Evolutionary conservation across 768 basidiomycete genomes (phyloP).

Genomic region (Xerocomus spinulosus): DNA sequence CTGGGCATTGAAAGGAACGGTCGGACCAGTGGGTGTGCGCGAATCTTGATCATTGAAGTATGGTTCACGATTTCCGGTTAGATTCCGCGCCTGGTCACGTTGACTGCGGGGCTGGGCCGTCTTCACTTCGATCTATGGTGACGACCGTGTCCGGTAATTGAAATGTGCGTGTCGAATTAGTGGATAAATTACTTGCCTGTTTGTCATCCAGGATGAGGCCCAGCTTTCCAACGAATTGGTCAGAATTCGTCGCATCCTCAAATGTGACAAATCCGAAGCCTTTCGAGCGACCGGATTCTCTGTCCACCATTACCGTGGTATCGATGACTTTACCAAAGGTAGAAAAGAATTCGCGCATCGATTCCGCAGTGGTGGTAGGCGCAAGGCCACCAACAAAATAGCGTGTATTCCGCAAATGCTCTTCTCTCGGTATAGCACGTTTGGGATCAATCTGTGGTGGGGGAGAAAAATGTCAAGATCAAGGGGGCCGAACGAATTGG

Average conservation of each 20-base stretch:
- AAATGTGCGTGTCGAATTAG: too few relatives aligned
- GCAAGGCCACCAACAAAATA: slow-evolving; percentile 81
- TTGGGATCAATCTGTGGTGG: slow-evolving; percentile 77
- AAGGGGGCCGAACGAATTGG: neutral
- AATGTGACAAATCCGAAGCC: slow-evolving; percentile 88
- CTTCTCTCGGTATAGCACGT: slow-evolving; percentile 79
- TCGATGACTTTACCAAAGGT: slow-evolving; percentile 79
- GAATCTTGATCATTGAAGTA: slow-evolving; percentile 35
- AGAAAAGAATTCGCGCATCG: slow-evolving; percentile 65
- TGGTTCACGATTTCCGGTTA: slow-evolving; percentile 21
- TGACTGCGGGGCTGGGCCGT: slow-evolving; percentile 69
- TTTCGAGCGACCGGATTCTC: slow-evolving; percentile 68
- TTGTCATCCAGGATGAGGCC: slow-evolving; percentile 73
- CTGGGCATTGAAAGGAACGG: slow-evolving; percentile 32
- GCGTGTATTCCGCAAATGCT: slow-evolving; percentile 69
- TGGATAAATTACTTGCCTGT: slow-evolving; percentile 42
- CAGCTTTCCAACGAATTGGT: slow-evolving; percentile 62
- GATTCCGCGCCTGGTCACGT: slow-evolving; percentile 48
- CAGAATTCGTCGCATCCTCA: slow-evolving; percentile 56
- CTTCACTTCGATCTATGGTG: slow-evolving; percentile 83
- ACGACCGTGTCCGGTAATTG: neutral
- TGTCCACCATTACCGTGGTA: slow-evolving; percentile 82
- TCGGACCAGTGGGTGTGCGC: slow-evolving; percentile 30
- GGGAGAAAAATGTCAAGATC: neutral
- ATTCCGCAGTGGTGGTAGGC: slow-evolving; percentile 61